A percentile compares a stretch with the other conserved stretches of the same genome.
Conservation (phyloP, 176 grass and related monocot genomes). For the Paspalum vaginatum region DNA sequence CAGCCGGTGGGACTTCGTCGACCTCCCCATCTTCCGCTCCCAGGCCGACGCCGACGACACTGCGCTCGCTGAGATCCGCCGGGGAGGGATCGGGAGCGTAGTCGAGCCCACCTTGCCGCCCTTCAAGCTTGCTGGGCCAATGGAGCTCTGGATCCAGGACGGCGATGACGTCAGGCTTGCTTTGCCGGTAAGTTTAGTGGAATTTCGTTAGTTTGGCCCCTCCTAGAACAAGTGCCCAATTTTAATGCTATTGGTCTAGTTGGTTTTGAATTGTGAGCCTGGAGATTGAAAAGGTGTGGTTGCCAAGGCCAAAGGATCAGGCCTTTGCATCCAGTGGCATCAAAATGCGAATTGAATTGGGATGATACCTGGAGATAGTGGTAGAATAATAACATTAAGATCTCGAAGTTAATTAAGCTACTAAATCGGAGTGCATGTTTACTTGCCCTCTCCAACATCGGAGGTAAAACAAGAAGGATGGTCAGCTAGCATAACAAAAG, state of each 20-base stretch:
- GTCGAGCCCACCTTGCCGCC: constrained; percentile 57
- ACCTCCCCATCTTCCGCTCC: constrained; percentile 66
- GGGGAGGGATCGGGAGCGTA: constrained; percentile 23
- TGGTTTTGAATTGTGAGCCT: constrained; percentile 7
- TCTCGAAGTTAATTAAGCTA: background rate
- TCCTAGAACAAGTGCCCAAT: background rate
- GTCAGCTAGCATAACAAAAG: background rate
- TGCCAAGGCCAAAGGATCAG: background rate
- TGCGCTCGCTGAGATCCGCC: constrained; percentile 58
- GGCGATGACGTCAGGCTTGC: constrained; percentile 81
- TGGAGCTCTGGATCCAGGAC: constrained; percentile 95
- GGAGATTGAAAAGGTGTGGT: background rate
- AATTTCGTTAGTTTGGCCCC: background rate
- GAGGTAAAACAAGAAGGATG: background rate
- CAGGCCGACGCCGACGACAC: constrained; percentile 55
- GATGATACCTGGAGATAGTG: background rate
- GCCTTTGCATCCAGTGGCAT: background rate
- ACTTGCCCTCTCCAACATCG: background rate
- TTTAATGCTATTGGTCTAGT: background rate
- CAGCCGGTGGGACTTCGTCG: constrained; percentile 79
- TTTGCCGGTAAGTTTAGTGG: constrained; percentile 59
- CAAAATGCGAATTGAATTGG: background rate
- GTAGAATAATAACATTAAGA: background rate
- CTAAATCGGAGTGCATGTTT: background rate
- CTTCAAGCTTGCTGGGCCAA: constrained; percentile 82